Conservation (phyloP, 768 basidiomycete species). For the Podaxis carcinomalis region DNA sequence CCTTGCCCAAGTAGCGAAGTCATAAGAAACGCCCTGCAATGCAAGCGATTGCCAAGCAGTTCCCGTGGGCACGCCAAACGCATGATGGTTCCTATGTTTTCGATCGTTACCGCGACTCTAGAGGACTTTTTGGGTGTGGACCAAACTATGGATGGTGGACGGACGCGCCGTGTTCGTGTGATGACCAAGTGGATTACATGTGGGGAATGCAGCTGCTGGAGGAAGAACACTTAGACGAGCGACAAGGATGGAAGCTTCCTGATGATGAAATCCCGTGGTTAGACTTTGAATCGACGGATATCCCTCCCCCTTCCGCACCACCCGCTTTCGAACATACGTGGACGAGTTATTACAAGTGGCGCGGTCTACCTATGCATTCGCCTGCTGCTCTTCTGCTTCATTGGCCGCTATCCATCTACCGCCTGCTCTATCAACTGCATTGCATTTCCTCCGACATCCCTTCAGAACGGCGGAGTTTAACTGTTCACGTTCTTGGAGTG, state of each 20-base stretch:
- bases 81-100: slow-evolving; percentile 14
- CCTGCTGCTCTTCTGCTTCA: slow-evolving; percentile 41
- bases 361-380: slow-evolving; percentile 36
- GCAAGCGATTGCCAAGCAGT: slow-evolving; percentile 18
- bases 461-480: slow-evolving; percentile 23
- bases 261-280: slow-evolving; percentile 27
- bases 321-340: slow-evolving; percentile 28
- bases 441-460: slow-evolving; percentile 21
- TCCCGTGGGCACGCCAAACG: slow-evolving; percentile 19
- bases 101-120: slow-evolving; percentile 14
- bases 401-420: slow-evolving; percentile 37
- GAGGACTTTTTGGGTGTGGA: slow-evolving; percentile 28
- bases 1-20: background rate
- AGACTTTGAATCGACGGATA: slow-evolving; percentile 21
- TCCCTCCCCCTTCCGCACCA: slow-evolving; percentile 19
- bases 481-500: slow-evolving; percentile 33
- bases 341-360: slow-evolving; percentile 43
- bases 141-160: slow-evolving; percentile 38
- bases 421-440: slow-evolving; percentile 30
- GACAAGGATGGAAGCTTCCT: slow-evolving; percentile 32
- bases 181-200: slow-evolving; percentile 15
- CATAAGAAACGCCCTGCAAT: slow-evolving; percentile 13
- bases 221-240: slow-evolving; percentile 24
- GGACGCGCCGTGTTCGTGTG: slow-evolving; percentile 15
- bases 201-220: slow-evolving; percentile 29